phyloP scores from a whole-genome alignment of 192 early-diverging fungal genomes.

The Diversispora epigaea region DNA sequence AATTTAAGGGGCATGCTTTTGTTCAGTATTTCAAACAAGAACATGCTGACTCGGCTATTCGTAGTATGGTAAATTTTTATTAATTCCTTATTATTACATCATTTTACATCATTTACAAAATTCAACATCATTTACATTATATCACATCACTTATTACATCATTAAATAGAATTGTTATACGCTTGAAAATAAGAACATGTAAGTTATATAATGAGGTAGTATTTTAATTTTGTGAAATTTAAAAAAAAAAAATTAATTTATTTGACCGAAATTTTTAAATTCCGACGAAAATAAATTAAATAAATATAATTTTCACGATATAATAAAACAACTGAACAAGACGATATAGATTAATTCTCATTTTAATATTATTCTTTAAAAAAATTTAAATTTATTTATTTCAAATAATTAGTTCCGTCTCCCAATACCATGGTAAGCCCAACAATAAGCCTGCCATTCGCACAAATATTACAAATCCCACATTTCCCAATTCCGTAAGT shows the following conservation, averaged over 20 bases:
- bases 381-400: too few relatives aligned
- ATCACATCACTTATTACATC: too few relatives aligned
- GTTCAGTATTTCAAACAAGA: constrained; percentile 41
- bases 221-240: too few relatives aligned
- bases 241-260: too few relatives aligned
- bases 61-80: constrained; percentile 35
- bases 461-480: constrained; percentile 15
- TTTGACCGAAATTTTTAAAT: too few relatives aligned
- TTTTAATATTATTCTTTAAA: too few relatives aligned
- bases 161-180: constrained; percentile 9
- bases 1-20: constrained; percentile 37
- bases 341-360: too few relatives aligned
- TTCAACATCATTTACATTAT: too few relatives aligned
- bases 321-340: too few relatives aligned
- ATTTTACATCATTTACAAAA: too few relatives aligned
- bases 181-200: constrained; percentile 20
- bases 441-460: background rate
- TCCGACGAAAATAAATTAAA: too few relatives aligned
- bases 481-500: background rate
- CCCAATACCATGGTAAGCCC: background rate
- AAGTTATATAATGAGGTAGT: constrained; percentile 6
- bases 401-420: background rate
- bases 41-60: constrained; percentile 35
- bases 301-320: too few relatives aligned
- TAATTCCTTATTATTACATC: background rate